Base-by-base conservation (phyloP, 257 asterid genomes). In the Coffea eugenioides region DNA sequence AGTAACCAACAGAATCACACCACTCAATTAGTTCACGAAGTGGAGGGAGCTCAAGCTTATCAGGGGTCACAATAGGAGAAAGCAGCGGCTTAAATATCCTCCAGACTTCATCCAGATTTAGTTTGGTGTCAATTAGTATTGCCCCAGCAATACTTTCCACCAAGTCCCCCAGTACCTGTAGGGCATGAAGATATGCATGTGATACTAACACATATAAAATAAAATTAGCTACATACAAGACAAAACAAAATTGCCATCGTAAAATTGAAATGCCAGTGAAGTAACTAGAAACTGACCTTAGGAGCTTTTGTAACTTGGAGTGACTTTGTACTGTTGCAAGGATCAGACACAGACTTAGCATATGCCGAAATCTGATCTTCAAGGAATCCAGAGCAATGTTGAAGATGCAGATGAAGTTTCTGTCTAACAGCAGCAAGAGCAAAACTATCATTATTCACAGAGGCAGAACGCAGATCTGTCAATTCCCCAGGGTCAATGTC, bases 121-220 rank as follows among this genome's bases (percentile, higher is more conserved):
- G 93, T 15, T 88, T 90, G 39, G 98, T 88, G 81, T 96, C 99
- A 43, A 96, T 89, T 46, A 96, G 97, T 77, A 94, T 77, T 10
- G 97, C 99, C 36, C 97, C 98, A 6, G 95, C 94, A 62, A 94
- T 90, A 91, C 99, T 92, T 77, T 96, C 99, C 74, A 96, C 92
- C 93, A 96, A 82, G 87, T 96, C 97, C 43, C 98, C 99, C n/a
- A 96, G 97, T 43, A 83, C 98, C 99, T 95, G 70, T 75, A 78
- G 61, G 39, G 41, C 67, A 51, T 48, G 74, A 72, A 12, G 16
- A 43, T 57, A 31, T 31, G 15, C 69, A 56, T 11, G n/a, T 12
- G 1, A 75, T 41, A 27, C 23, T 52, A 12, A 41, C 36, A 21
- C 18, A 54, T 25, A 27, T 27, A 45, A 69, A 8, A 20, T 34